A percentile compares a stretch with the other conserved stretches of the same genome.
Conservation (phyloP, 2,329 filamentous ascomycete species). For the Cryoendolithus antarcticus region DNA sequence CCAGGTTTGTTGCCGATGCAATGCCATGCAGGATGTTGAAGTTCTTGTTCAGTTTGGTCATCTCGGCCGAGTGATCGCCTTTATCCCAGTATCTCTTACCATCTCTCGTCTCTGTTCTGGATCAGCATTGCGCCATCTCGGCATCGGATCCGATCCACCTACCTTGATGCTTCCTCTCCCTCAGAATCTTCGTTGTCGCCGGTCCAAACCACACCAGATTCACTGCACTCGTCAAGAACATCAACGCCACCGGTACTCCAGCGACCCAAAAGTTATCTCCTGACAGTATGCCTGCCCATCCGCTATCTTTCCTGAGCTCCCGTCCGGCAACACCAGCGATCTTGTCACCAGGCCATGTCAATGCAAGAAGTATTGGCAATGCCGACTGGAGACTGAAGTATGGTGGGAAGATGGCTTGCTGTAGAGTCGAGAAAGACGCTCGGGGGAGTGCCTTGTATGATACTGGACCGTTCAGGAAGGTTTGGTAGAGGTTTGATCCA, state of each 20-base stretch:
- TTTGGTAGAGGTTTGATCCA: conserved; percentile 78
- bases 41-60: conserved; percentile 64
- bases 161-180: conserved; percentile 68
- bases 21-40: conserved; percentile 73
- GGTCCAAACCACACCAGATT: conserved; percentile 67
- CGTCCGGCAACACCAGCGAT: conserved; percentile 13
- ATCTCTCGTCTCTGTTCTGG: conserved; percentile 58
- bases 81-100: conserved; percentile 77
- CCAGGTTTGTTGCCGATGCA: conserved; percentile 67
- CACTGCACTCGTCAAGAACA: conserved; percentile 55
- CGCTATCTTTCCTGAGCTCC: conserved; percentile 14
- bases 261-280: conserved; percentile 51
- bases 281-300: conserved; percentile 36
- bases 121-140: background rate
- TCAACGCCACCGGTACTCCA: conserved; percentile 54
- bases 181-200: conserved; percentile 61
- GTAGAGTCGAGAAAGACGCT: conserved; percentile 68
- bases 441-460: conserved; percentile 67
- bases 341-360: conserved; percentile 64
- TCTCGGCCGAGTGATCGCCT: conserved; percentile 70
- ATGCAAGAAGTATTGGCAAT: conserved; percentile 57
- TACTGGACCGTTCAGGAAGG: conserved; percentile 61
- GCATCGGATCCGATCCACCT: conserved; percentile 16
- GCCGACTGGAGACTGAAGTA: conserved; percentile 79
- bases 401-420: conserved; percentile 69